A percentile compares a stretch with the other conserved stretches of the same genome.
These are phyloP conservation scores for Obba rivulosa DNA, from an alignment of 768 basidiomycete genomes.

Conservation along the genomic window DNA sequence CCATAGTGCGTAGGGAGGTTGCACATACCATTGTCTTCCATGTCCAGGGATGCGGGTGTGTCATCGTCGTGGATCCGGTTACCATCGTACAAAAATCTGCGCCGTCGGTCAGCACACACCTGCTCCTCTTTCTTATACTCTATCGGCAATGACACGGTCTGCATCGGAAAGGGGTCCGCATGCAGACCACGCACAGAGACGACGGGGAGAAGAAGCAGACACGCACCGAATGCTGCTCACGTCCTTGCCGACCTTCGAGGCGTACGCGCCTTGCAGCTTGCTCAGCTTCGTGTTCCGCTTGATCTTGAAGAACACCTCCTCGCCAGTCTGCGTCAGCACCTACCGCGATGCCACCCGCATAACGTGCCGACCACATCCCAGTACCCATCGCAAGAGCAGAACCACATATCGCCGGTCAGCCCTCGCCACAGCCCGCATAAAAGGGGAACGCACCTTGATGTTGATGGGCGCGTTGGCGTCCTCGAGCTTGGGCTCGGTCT, in stretches of 20 bases:
- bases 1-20: background rate
- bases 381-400: background rate
- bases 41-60: constrained; percentile 77
- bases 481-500: constrained; percentile 41
- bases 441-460: constrained; percentile 54
- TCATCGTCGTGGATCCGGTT: constrained; percentile 82
- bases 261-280: constrained; percentile 92
- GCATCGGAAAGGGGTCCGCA: background rate
- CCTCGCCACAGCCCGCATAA: background rate
- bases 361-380: background rate
- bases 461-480: constrained; percentile 66
- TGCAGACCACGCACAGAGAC: constrained; percentile 1
- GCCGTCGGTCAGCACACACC: background rate
- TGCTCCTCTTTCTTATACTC: background rate
- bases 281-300: constrained; percentile 88
- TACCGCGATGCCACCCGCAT: constrained; percentile 23
- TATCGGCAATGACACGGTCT: background rate
- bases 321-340: constrained; percentile 73
- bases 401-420: background rate
- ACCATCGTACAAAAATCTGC: constrained; percentile 90
- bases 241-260: constrained; percentile 88
- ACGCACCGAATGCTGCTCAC: constrained; percentile 80
- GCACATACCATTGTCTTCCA: constrained; percentile 80
- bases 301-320: constrained; percentile 97
- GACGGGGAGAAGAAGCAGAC: constrained; percentile 1